Evolutionary conservation across 306 rosid species (phyloP).

Genomic region (Quillaja saponaria): DNA sequence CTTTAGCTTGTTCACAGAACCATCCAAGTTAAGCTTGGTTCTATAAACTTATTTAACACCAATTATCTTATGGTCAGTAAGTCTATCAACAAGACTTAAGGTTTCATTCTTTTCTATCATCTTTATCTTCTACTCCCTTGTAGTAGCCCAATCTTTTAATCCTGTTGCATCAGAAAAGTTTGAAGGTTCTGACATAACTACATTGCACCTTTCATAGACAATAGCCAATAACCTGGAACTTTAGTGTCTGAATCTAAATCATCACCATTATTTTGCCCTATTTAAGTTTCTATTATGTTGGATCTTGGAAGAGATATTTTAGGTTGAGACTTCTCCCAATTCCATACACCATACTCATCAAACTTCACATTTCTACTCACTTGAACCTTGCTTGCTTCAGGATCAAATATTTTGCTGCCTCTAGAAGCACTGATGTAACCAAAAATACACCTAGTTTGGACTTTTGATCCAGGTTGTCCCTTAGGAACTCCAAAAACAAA

Average conservation of each 20-base stretch:
- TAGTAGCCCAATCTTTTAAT: not conserved
- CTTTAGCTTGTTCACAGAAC: not conserved
- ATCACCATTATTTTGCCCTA: too few species aligned
- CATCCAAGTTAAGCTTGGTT: not conserved
- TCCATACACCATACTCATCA: not conserved
- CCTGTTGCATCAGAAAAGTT: too few species aligned
- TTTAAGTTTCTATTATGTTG: too few species aligned
- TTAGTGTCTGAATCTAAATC: too few species aligned
- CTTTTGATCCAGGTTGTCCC: conserved; percentile 3
- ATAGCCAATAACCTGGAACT: too few species aligned
- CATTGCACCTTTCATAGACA: too few species aligned
- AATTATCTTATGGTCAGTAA: not conserved
- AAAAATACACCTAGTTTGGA: not conserved
- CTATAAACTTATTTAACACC: not conserved
- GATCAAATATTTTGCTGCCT: too few species aligned
- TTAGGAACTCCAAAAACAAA: not conserved
- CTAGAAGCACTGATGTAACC: not conserved
- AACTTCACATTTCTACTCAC: not conserved
- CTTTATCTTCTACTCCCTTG: not conserved
- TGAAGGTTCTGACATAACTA: too few species aligned
- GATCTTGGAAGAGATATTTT: too few species aligned
- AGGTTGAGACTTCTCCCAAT: too few species aligned
- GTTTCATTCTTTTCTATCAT: not conserved
- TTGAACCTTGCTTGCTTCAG: too few species aligned
- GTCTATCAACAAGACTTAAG: not conserved